Evolutionary conservation across 2,329 filamentous ascomycete genomes (phyloP), one percentile per base, ranked within the genome.

Genomic region (Trichothecium sympodiale): DNA sequence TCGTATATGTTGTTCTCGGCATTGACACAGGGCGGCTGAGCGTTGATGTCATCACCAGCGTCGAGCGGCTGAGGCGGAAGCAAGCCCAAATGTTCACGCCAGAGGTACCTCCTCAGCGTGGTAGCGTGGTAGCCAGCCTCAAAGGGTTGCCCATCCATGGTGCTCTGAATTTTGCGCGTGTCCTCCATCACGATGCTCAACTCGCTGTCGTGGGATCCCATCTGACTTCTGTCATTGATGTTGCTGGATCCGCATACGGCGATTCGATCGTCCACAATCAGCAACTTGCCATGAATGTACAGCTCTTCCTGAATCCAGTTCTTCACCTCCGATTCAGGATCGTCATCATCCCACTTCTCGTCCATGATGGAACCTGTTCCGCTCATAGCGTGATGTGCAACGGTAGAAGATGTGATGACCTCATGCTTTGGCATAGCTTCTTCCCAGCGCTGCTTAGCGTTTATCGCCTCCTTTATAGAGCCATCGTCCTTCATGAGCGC

Each of bases 281-380:
- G 71, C 26, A 95, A 69, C 62, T 96, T 98, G 18, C 78, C 83
- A 56, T 98, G 91, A 33, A 96, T 80, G 55, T 98, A 98, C 2
- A 96, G 72, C 57, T 98, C 89, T 55, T 98, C 91, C 53, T 94
- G 89, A 40, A 96, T 80, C 66, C 91, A 93, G 53, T 93, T 85
- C 36, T 81, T 72, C 38, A 87, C 81, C 56, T 96, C 91, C 2
- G 74, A 73, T 46, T 89, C 74, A 0, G 76, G 62, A 4, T 81
- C 62, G 1, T 68, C 65, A 13, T 83, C 81, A 13, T 88, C 80
- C 83, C 86, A 95, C 1, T 62, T 50, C 55, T 93, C 84, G 8
- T 84, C 77, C 4, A 49, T 75, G 59, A 68, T 69, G 63, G 54
- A 73, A 55, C 54, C 77, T 5, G 56, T 48, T 6, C 50, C 73